These are phyloP conservation scores for Vanrija pseudolonga DNA, from an alignment of 1,284 basidiomycete species.

Conservation along the genomic window DNA sequence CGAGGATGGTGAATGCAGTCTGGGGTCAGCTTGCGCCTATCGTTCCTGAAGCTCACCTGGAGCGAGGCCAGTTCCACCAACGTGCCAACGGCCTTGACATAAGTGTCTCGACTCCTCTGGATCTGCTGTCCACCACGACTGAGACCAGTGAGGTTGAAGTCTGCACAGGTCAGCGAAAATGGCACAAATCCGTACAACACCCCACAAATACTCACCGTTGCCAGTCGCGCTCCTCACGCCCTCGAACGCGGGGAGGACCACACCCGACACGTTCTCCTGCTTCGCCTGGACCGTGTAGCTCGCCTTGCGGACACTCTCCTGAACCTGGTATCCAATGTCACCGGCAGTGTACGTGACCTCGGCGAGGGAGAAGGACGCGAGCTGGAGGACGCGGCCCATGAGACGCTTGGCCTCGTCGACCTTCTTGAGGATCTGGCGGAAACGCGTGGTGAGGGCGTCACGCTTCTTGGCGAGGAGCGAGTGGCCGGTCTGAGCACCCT, in stretches of 20 bases:
- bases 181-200: not conserved
- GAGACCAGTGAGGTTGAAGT: conserved; percentile 96
- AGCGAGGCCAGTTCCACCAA: conserved; percentile 95
- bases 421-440: conserved; percentile 81
- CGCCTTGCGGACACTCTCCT: conserved; percentile 66
- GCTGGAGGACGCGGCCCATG: conserved; percentile 98
- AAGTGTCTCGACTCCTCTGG: conserved; percentile 86
- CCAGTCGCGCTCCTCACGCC: conserved; percentile 71
- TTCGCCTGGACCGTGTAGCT: conserved; percentile 89
- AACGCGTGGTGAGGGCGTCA: conserved; percentile 89
- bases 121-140: conserved; percentile 97
- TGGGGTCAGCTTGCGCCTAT: conserved; percentile 48
- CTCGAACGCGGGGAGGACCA: conserved; percentile 94
- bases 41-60: conserved; percentile 41
- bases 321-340: conserved; percentile 89
- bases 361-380: conserved; percentile 96
- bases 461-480: conserved; percentile 96
- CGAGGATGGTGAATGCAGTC: conserved; percentile 97
- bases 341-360: conserved; percentile 98
- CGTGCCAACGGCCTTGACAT: conserved; percentile 94
- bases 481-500: conserved; percentile 96
- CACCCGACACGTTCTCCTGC: conserved; percentile 98
- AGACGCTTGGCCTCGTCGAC: conserved; percentile 98
- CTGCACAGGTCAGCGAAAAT: conserved; percentile 51
- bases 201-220: conserved; percentile 60